Base-by-base conservation (phyloP, 2,329 filamentous ascomycete species). In the Botrytis medusae region DNA sequence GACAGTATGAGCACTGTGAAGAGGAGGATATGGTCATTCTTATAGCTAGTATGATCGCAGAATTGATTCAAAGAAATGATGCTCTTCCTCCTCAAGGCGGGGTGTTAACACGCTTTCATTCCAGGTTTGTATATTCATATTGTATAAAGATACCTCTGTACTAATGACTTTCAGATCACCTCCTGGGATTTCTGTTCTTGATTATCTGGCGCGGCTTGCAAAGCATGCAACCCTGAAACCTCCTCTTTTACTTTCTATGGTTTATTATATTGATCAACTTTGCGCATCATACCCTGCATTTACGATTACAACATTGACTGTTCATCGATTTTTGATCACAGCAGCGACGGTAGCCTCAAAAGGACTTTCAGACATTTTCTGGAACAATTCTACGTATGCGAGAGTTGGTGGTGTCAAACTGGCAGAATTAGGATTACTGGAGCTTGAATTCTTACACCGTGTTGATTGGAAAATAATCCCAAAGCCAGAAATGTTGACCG, bases 381-480 rank as follows among this genome's bases (percentile, higher is more conserved):
- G 96, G 94, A 98, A 97, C 75, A 99, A 99, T 83, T 93, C 93
- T 42, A 97, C 95, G 0, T 99, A 99, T 81, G 95, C 96, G 54
- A 88, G 94, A 72, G 95, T 99, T 0, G 96, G 96, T 8, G 96
- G 96, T 75, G 94, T 99, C 68, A 94, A 93, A 77, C 87, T 98
- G 54, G 90, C 92, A 67, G 96, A 99, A 82, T 84, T 99, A 76
- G 97, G 96, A 74, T 85, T 98, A 73, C 85, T 99, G 16, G 96
- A 99, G 82, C 87, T 99, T 44, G 96, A 99, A 79, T 97, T 99
- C 77, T 84, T 99, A 46, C 94, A 95, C 80, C 88, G 93, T 71
- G 92, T 99, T 42, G 93, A 98, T 80, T 99, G 96, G 95, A 93
- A 92, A 79, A 99, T 99, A 77, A 95, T 99, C 4, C 96, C 96